A percentile compares a stretch with the other conserved stretches of the same genome.
phyloP scores from a whole-genome alignment of 129 eudicot genomes.

The Saussurea involucrata region DNA sequence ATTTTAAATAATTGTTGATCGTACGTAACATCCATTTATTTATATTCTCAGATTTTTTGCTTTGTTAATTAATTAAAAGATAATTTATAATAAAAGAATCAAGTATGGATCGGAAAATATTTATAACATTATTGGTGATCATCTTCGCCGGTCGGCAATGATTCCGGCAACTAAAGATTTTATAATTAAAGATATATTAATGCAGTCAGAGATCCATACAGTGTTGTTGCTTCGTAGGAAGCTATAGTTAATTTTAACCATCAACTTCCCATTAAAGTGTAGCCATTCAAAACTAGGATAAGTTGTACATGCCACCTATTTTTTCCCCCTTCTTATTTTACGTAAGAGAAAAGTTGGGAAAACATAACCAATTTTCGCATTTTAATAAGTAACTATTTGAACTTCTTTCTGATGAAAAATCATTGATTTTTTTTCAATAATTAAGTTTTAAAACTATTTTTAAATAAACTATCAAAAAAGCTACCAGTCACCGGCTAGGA shows the following conservation, averaged over 20 bases:
- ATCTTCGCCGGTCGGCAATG: slow-evolving; percentile 20
- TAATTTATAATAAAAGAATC: neutral
- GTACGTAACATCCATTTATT: too few species aligned
- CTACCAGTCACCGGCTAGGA: too few species aligned
- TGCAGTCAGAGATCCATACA: slow-evolving; percentile 24
- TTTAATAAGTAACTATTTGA: too few species aligned
- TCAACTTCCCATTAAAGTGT: neutral
- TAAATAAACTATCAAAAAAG: too few species aligned
- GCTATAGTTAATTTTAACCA: neutral
- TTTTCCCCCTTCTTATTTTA: neutral
- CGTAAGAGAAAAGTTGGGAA: too few species aligned
- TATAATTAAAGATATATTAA: slow-evolving; percentile 7
- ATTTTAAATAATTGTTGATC: neutral
- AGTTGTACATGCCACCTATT: neutral
- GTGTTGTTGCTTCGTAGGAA: slow-evolving; percentile 15
- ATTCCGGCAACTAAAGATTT: neutral
- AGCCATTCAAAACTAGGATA: neutral
- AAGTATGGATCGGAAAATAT: neutral
- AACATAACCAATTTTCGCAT: too few species aligned
- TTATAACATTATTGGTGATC: slow-evolving; percentile 16
- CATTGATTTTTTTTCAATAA: too few species aligned
- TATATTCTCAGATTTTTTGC: neutral
- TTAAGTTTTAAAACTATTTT: too few species aligned
- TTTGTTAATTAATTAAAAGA: neutral
- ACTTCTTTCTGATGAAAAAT: too few species aligned